phyloP scores from a whole-genome alignment of 2,329 filamentous ascomycete genomes.

The Exserohilum rostratum region DNA sequence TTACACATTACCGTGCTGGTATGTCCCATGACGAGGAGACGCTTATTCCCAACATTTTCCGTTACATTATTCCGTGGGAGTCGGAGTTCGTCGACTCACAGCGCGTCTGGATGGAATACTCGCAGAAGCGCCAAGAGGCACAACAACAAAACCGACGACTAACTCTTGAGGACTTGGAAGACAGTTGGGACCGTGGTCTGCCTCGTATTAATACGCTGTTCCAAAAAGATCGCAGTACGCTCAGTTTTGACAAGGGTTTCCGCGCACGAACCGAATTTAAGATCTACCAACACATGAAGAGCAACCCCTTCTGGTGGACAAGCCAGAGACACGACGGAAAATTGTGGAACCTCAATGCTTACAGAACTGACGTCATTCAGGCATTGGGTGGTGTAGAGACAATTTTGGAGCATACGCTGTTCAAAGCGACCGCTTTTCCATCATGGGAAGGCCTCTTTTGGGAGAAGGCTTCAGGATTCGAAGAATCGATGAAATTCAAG shows the following conservation, averaged over 20 bases:
- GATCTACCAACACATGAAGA: conserved; percentile 98
- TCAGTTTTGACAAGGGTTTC: conserved; percentile 99
- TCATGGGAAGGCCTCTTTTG: conserved; percentile 97
- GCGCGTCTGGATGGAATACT: conserved; percentile 98
- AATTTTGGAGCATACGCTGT: conserved; percentile 93
- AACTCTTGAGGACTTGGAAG: conserved; percentile 94
- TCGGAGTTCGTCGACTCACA: conserved; percentile 99
- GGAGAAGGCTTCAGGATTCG: conserved; percentile 68
- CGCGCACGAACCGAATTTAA: conserved; percentile 95
- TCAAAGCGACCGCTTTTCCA: conserved; percentile 95
- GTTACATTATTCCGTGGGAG: conserved; percentile 99
- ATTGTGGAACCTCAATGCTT: conserved; percentile 94
- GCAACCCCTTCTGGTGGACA: conserved; percentile 99
- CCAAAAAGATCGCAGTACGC: conserved; percentile 95
- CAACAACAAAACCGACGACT: conserved; percentile 96
- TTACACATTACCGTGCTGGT: conserved; percentile 94
- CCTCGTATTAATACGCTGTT: conserved; percentile 98
- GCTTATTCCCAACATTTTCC: conserved; percentile 97
- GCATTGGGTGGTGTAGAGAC: conserved; percentile 96
- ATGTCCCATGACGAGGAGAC: conserved; percentile 99
- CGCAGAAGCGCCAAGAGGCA: conserved; percentile 94
- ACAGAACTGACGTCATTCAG: conserved; percentile 96
- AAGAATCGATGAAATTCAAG: conserved; percentile 89
- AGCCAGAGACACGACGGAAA: conserved; percentile 97
- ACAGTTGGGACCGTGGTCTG: conserved; percentile 97